phyloP scores from a whole-genome alignment of 495 filamentous ascomycete genomes.

The Penicillium diatomitis region DNA sequence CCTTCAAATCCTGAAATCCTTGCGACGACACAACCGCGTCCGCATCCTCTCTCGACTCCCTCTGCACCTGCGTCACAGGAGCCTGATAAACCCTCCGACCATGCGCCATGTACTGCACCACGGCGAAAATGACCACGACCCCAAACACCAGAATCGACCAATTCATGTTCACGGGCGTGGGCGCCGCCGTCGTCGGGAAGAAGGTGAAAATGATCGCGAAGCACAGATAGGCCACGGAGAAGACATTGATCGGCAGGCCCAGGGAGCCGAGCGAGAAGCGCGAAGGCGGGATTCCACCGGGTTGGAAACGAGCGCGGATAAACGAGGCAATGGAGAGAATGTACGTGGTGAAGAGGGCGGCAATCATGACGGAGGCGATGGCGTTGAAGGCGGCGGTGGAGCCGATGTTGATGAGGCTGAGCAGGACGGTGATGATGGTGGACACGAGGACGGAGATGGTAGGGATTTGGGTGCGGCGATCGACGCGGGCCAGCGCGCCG shows the following conservation, averaged over 20 bases:
- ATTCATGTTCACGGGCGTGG: slow-evolving; percentile 31
- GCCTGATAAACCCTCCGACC: slow-evolving; percentile 35
- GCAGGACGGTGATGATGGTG: slow-evolving; percentile 38
- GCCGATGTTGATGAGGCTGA: slow-evolving; percentile 38
- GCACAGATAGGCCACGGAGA: slow-evolving; percentile 17
- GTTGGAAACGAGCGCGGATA: slow-evolving; percentile 16
- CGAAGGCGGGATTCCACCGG: slow-evolving; percentile 15
- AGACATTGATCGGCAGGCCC: slow-evolving; percentile 17
- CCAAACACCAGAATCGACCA: slow-evolving; percentile 35
- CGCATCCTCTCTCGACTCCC: slow-evolving; percentile 4
- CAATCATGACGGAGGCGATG: slow-evolving; percentile 34
- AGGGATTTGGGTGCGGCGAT: slow-evolving; percentile 39
- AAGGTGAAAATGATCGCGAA: slow-evolving; percentile 38
- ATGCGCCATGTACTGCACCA: slow-evolving; percentile 32
- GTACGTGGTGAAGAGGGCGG: slow-evolving; percentile 33
- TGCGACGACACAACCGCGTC: no score
- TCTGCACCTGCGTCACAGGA: slow-evolving; percentile 25
- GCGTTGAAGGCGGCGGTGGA: slow-evolving; percentile 39
- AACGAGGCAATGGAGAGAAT: slow-evolving; percentile 26
- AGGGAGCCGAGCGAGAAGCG: slow-evolving; percentile 18
- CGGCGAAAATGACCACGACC: slow-evolving; percentile 32
- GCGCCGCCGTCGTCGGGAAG: slow-evolving; percentile 30
- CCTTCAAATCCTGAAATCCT: background rate
- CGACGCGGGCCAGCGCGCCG: slow-evolving; percentile 24
- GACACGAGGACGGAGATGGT: slow-evolving; percentile 43